Base-by-base conservation (phyloP, 306 rosid species). In the Luffa aegyptiaca region DNA sequence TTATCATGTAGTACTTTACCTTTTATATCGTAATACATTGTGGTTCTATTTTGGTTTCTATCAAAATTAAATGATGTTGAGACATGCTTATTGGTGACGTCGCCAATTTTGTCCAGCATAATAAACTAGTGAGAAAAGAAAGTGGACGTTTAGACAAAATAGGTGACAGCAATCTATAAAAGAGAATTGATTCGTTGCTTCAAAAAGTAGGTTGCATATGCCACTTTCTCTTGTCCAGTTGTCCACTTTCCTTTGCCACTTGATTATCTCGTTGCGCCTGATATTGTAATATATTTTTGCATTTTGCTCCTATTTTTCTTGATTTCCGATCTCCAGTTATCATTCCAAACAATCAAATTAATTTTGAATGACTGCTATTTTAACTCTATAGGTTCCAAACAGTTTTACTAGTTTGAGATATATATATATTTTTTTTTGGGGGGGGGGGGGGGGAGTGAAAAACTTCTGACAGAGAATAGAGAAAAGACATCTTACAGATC, bases 401-500 rank as follows among this genome's bases (percentile, higher is more conserved):
- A 46, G 21, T 45, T 48, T 8, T 13, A 21, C 21, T 12, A 20
- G 58, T 16, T 44, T 44, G 76, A 71, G 37, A 46, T 5, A n/a
- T 70, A n/a, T n/a, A n/a, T n/a, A n/a, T n/a, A n/a, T 65, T 36
- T 26, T 26, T 26, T 26, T 26, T 26, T 26, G 31, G 31, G 31
- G 31, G 31, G 31, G 31, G 31, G 31, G 31, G 31, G 31, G 31
- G 31, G 31, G 31, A n/a, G n/a, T 26, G 18, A 62, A 10, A 17
- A 69, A 53, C 6, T 53, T 21, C n/a, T 2, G 5, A 73, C 44
- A 6, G 21, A 14, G 4, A 35, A 53, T 10, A n/a, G 81, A 80
- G 84, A 77, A 21, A 82, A 80, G 18, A 83, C 42, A 75, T 84
- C 96, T 84, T 92, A 91, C 98, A 26, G 92, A 26, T 88, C 98